Base-by-base conservation (phyloP, 1,284 basidiomycete species). In the Marasmius oreades region DNA sequence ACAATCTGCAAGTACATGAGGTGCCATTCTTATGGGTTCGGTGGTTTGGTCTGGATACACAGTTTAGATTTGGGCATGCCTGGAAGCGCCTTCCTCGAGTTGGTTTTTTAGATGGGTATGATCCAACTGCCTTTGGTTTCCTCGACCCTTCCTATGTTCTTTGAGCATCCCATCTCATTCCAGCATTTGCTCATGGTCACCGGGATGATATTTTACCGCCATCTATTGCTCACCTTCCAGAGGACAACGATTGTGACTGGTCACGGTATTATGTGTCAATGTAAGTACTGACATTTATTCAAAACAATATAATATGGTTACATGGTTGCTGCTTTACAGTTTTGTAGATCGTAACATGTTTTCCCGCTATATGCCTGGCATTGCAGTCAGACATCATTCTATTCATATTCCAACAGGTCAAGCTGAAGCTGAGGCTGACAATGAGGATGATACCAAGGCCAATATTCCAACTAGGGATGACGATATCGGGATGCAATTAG, bases 71-170 rank as follows among this genome's bases (percentile, higher is more conserved):
- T 23, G 52, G 56, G 22, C 11, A 6, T 5, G n/a, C 12, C 11
- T 2, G 3, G 10, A 42, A 16, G 2, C 8, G 4, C 11, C 47
- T 57, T 1, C 66, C 63, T 5, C 64, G 65, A 20, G 24, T 72
- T 0, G 59, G 60, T 1, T 72, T 69, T 53, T 47, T 69, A 3
- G 50, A 57, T 4, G 61, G 55, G 0, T 51, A 45, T 20, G 62
- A 69, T 33, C 36, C 44, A 0, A 55, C 53, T 1, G 61, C 69
- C 0, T 73, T 70, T 58, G 65, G 67, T 8, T 73, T 73, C 52
- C 46, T 72, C 3, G 62, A 70, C 44, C 71, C 71, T 0, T 18
- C 37, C 0, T 48, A 64, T 1, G 56, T 72, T 28, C 58, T 71
- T 4, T 62, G 63, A 6, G 65, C 51, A 0, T 60, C 52, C 4